Evolutionary conservation across 352 stramenopile species (phyloP), one percentile per base, ranked within the genome.

Genomic region (Pythium chondricola): DNA sequence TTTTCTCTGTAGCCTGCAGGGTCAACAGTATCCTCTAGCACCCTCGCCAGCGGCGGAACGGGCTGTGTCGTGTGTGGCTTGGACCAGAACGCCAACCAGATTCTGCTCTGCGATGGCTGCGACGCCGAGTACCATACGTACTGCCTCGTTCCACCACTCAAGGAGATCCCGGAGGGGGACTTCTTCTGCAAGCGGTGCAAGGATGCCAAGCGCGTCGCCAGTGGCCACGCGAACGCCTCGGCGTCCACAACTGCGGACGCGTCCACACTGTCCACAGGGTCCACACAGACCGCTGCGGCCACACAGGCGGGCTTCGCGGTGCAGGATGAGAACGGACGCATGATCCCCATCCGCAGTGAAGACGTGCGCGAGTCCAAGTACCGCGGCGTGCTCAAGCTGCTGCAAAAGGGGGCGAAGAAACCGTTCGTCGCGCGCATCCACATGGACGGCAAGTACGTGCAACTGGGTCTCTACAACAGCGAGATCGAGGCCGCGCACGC

Each of bases 51-150:
- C 26, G 33, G 37, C 22, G 38, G 55, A 31, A 51, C 55, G 24
- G 57, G 79, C 42, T 93, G 82, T 53, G 67, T 76, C 22, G 66
- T 85, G 24, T 93, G 82, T 48, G 67, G 82, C 4, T 52, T 69
- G 24, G 71, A 88, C 63, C 74, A 86, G 54, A 74, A 90, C 56
- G 79, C 71, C 20, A 75, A 87, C 62, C 83, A 75, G 50, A 93
- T 93, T 48, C 40, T 93, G 41, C 69, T 93, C 8, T 93, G 82
- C 29, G 82, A 93, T 48, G 78, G 81, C 60, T 93, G 82, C 56
- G 76, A 89, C 45, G 79, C 65, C n/a, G 82, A 93, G 68, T 93
- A 91, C 61, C 82, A 93, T 67, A 91, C 56, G 11, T 88, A 89
- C 52, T 93, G 82, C 62, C 74, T 93, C 14, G 67, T 79, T 41